Evolutionary conservation across 257 asterid genomes (phyloP), one percentile per base, ranked within the genome.

Genomic region (Gentiana dahurica): DNA sequence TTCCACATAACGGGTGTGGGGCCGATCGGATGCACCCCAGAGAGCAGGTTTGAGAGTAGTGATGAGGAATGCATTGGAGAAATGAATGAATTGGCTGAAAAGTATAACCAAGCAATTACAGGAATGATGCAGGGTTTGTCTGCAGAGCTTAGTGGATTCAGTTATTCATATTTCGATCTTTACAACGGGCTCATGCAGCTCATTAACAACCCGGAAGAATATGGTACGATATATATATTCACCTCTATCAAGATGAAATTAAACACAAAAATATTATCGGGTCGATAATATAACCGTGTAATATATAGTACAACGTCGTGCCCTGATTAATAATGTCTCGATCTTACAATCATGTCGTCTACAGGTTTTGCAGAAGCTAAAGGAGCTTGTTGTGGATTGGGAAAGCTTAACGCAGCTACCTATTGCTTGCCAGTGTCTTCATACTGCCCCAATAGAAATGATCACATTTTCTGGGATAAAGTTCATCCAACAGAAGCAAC

Each of bases 351-450:
- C 7, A 39, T 39, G 45, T 4, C 0, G 2, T 24, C 44, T 50
- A 0, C 38, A 88, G 97, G 95, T 50, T 84, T 86, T 57, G 67
- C 38, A 2, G 96, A 80, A 72, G 76, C 65, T n/a, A 84, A 80
- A 55, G 67, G 75, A 2, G 95, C 96, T n/a, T 89, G 97, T 65
- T 89, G 97, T 51, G 96, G 97, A 55, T 52, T 79, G 6, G 95
- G 97, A 34, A 80, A 73, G 70, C 44, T 86, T 65, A 72, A 79
- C 35, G 94, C 95, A 1, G 36, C 57, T 36, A 34, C 74, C 35
- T 88, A 86, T 11, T 89, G 15, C 56, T 1, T 10, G 2, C 46
- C 5, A 41, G 9, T 41, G 6, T 41, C 46, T 5, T 2, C 5
- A 5, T 72, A 51, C 34, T 84, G 97, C 59, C 44, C 83, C 5